Evolutionary conservation across 768 basidiomycete genomes (phyloP).

Genomic region (Mycena amicta): DNA sequence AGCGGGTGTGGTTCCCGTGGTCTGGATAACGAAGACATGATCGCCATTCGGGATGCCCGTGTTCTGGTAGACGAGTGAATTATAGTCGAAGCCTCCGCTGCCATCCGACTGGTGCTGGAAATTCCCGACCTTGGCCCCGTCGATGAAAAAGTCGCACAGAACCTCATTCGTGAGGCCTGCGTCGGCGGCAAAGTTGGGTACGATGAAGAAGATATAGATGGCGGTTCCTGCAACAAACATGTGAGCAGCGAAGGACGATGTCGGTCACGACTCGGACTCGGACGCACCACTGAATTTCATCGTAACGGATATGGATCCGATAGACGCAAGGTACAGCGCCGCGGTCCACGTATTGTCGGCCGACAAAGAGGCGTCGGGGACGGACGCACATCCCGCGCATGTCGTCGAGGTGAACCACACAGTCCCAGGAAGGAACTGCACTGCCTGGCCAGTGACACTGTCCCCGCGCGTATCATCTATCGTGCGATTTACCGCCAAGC

Average conservation of each 20-base stretch:
- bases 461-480: slow-evolving; percentile 26
- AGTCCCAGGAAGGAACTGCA: slow-evolving; percentile 13
- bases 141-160: slow-evolving; percentile 20
- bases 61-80: slow-evolving; percentile 19
- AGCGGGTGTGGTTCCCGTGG: slow-evolving; percentile 13
- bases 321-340: slow-evolving; percentile 10
- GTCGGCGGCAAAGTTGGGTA: slow-evolving; percentile 16
- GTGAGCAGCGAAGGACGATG: background rate
- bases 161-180: slow-evolving; percentile 6
- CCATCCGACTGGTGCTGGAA: slow-evolving; percentile 20
- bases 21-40: slow-evolving; percentile 21
- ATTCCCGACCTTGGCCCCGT: slow-evolving; percentile 14
- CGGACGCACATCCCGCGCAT: slow-evolving; percentile 11
- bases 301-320: slow-evolving; percentile 12
- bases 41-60: slow-evolving; percentile 13
- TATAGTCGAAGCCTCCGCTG: slow-evolving; percentile 9
- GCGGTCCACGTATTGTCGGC: slow-evolving; percentile 21
- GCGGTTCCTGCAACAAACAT: slow-evolving; percentile 10
- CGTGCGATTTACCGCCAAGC: slow-evolving; percentile 18
- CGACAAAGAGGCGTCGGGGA: slow-evolving; percentile 7
- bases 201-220: slow-evolving; percentile 24
- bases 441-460: slow-evolving; percentile 9
- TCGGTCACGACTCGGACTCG: no score
- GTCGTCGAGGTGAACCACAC: slow-evolving; percentile 16
- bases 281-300: slow-evolving; percentile 20